Base-by-base conservation (phyloP, 2,329 filamentous ascomycete genomes). In the Ploettnerulaceae sp. region DNA sequence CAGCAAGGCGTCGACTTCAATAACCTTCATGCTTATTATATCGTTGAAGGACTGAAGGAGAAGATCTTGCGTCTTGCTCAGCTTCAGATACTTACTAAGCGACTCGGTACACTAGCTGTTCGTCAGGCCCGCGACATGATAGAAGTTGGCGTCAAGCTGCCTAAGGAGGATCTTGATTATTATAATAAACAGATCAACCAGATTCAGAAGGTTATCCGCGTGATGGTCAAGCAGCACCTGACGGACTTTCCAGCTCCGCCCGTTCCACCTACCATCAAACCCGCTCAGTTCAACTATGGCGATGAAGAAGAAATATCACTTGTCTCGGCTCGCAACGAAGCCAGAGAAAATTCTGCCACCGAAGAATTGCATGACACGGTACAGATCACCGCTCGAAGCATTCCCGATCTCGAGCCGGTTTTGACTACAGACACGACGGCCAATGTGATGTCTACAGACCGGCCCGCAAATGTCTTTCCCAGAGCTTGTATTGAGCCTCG, bases 51-150 rank as follows among this genome's bases (percentile, higher is more conserved):
- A 4, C 39, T 42, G n/a, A 6, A 34, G 29, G 39, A 42, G 39
- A 42, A 42, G 21, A 21, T 42, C 17, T 9, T 42, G 9, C 39
- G n/a, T 17, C 29, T 42, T 4, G 39, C 39, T 15, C 20, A 17
- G 9, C n/a, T 11, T 34, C 14, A 21, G 15, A 25, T 32, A 14
- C 39, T 42, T 2, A 24, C 20, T 3, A 22, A 18, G 3, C 15
- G 20, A 24, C 28, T 33, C 12, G 21, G 39, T 21, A 25, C 9
- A 3, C 29, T 32, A 3, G 32, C n/a, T 26, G 18, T 42, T 17
- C 12, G 6, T 9, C 39, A 42, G 9, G 29, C 39, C 14, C 39
- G 39, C 9, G 26, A 42, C 2, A 33, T 34, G 20, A 34, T 42
- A n/a, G 12, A 33, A 14, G 21, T 21, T 12, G 28, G 24, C 8